phyloP scores from a whole-genome alignment of 768 basidiomycete species.

The Crucibulum laeve region DNA sequence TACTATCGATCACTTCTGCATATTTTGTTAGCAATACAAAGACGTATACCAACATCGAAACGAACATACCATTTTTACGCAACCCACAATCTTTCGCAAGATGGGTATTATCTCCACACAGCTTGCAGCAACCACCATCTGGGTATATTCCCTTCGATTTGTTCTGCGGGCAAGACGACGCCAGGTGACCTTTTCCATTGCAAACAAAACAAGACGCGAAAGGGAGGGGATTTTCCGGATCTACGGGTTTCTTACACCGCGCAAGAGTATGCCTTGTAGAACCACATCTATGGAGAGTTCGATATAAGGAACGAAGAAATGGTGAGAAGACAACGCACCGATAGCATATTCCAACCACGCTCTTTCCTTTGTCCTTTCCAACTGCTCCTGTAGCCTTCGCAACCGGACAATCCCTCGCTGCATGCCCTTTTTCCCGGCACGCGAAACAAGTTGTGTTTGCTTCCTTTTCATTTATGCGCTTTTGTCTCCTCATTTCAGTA shows the following conservation, averaged over 20 bases:
- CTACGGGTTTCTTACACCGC: slow-evolving; percentile 63
- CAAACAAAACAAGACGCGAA: slow-evolving; percentile 94
- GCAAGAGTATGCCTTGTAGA: slow-evolving; percentile 75
- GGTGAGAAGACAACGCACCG: slow-evolving; percentile 38
- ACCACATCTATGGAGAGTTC: slow-evolving; percentile 57
- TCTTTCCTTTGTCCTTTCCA: slow-evolving; percentile 12
- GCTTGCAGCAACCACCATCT: slow-evolving; percentile 85
- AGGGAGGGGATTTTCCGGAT: slow-evolving; percentile 68
- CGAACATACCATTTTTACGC: slow-evolving; percentile 47
- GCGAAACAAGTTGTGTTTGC: slow-evolving; percentile 75
- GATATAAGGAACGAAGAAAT: neutral
- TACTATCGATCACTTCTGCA: slow-evolving; percentile 23
- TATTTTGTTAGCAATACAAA: neutral
- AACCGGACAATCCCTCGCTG: slow-evolving; percentile 76
- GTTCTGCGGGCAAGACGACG: slow-evolving; percentile 80
- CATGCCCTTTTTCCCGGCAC: slow-evolving; percentile 80
- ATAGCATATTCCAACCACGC: slow-evolving; percentile 61
- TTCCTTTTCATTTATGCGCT: slow-evolving; percentile 55
- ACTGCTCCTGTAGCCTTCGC: slow-evolving; percentile 16
- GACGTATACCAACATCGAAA: neutral
- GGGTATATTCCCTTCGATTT: slow-evolving; percentile 80
- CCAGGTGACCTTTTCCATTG: slow-evolving; percentile 77
- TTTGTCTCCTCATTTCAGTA: slow-evolving; percentile 60
- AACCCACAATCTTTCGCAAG: slow-evolving; percentile 80
- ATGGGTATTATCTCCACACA: slow-evolving; percentile 83